Percentiles rank a stretch among this genome's conserved stretches.
Evolutionary conservation across 192 early-diverging fungal species (phyloP).

Genomic region (Rhizoclosmatium sp.): DNA sequence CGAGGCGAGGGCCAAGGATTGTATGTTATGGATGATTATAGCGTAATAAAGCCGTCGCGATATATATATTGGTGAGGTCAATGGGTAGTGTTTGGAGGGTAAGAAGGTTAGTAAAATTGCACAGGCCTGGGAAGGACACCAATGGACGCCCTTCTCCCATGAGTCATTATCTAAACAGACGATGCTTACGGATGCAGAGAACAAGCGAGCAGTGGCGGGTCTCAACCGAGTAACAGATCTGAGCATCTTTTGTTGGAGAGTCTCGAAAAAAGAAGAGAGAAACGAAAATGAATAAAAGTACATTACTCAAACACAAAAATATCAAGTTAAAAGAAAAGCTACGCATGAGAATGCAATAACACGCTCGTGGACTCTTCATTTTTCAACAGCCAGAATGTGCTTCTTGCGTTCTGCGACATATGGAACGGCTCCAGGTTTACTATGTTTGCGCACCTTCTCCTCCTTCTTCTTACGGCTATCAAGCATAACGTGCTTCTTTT

Average conservation of each 20-base stretch:
- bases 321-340: neutral
- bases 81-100: no score
- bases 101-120: no score
- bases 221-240: slow-evolving; percentile 8
- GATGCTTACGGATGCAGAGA: slow-evolving; percentile 17
- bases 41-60: no score
- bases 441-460: slow-evolving; percentile 90
- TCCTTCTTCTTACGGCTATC: slow-evolving; percentile 85
- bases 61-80: no score
- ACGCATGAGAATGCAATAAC: neutral
- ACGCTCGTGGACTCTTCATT: slow-evolving; percentile 28
- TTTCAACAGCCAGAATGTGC: slow-evolving; percentile 54
- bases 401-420: slow-evolving; percentile 61
- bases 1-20: neutral
- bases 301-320: neutral
- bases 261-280: neutral
- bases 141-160: neutral
- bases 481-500: slow-evolving; percentile 83
- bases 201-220: slow-evolving; percentile 13
- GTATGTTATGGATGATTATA: neutral
- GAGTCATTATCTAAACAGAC: neutral
- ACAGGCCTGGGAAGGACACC: no score
- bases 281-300: neutral
- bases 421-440: slow-evolving; percentile 62
- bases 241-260: neutral